Conservation (phyloP, 2,329 filamentous ascomycete genomes). For the Calonectria naviculata region DNA sequence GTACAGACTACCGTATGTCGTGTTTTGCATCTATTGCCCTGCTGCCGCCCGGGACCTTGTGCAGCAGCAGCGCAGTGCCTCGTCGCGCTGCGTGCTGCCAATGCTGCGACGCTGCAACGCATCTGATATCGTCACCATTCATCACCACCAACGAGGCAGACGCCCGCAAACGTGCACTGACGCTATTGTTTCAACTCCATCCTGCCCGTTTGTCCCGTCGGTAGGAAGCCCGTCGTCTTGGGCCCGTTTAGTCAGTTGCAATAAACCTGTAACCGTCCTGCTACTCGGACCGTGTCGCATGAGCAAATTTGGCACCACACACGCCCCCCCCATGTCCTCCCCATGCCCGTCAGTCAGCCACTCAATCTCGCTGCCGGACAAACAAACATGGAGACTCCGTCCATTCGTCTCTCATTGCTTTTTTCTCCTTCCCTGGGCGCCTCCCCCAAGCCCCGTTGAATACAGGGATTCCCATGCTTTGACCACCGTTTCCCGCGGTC, state of each 20-base stretch:
- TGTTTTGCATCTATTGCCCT: neutral
- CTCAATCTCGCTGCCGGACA: neutral
- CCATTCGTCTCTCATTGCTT: neutral
- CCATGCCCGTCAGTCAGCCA: neutral
- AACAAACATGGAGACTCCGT: neutral
- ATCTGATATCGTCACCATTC: neutral
- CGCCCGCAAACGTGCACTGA: neutral
- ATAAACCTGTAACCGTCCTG: constrained; percentile 39
- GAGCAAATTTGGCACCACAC: neutral
- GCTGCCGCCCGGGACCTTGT: neutral
- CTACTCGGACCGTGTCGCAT: constrained; percentile 23
- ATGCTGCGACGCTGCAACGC: neutral
- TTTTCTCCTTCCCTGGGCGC: neutral
- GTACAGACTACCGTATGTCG: neutral
- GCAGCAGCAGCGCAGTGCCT: neutral
- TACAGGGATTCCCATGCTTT: constrained; percentile 7
- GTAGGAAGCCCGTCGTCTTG: neutral
- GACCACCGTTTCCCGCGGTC: constrained; percentile 10
- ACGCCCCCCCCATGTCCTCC: neutral
- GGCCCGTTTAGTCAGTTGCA: neutral
- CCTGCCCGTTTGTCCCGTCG: neutral
- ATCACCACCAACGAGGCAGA: neutral
- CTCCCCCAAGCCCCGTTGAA: neutral
- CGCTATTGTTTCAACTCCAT: neutral
- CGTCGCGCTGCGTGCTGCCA: no score